Percentiles rank a stretch among this genome's conserved stretches.
These are phyloP conservation scores for Drechslerella coelobrocha DNA, from an alignment of 2,329 filamentous ascomycete genomes.

Conservation along the genomic window DNA sequence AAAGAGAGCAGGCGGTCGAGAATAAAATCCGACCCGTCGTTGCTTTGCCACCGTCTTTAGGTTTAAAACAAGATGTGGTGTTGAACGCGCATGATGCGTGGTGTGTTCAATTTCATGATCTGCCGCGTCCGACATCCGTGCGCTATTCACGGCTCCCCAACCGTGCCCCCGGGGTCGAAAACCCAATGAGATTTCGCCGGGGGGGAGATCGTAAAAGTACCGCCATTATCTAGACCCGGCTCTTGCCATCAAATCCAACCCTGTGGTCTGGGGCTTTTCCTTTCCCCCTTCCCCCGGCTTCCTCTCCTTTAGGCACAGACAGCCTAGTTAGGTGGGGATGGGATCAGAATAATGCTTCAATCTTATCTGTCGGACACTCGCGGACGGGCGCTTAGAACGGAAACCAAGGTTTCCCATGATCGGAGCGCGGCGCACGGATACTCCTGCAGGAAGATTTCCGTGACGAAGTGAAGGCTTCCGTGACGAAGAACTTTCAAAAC, in stretches of 20 bases:
- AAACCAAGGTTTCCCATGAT: conserved; percentile 29
- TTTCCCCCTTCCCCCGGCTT: background rate
- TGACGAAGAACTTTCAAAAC: background rate
- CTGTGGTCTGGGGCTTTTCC: conserved; percentile 3
- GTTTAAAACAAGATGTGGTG: background rate
- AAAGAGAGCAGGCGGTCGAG: background rate
- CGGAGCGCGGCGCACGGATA: conserved; percentile 28
- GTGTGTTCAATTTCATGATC: conserved; percentile 32
- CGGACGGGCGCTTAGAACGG: conserved; percentile 49
- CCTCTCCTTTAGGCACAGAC: background rate
- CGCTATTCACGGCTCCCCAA: conserved; percentile 41
- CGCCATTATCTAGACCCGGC: background rate
- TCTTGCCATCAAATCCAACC: background rate
- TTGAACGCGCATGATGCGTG: background rate
- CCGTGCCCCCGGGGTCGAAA: conserved; percentile 41
- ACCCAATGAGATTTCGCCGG: conserved; percentile 42
- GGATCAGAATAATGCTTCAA: conserved; percentile 26
- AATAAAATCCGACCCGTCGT: background rate
- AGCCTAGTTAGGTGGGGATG: conserved; percentile 4
- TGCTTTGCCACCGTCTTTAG: background rate
- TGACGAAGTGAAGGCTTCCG: no score
- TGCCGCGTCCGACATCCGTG: conserved; percentile 37
- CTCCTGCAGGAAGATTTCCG: background rate
- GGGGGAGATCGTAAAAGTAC: conserved; percentile 2
- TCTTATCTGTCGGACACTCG: conserved; percentile 47